Conservation (phyloP, 2,329 filamentous ascomycete species). For the Diaporthe amygdali region DNA sequence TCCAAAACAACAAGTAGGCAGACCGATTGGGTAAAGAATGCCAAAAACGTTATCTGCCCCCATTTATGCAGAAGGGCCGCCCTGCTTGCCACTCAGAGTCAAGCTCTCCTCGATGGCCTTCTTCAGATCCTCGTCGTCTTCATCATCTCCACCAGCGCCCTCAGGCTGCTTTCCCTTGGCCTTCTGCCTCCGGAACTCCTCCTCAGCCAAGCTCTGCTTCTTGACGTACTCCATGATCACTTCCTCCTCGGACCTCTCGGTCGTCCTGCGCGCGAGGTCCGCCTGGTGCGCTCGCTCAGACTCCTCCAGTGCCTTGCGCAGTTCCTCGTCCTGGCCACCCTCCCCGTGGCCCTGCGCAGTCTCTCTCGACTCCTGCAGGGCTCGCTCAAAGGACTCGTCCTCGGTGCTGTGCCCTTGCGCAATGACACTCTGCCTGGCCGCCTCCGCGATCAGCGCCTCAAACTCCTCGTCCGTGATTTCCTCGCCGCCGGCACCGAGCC, state of each 20-base stretch:
- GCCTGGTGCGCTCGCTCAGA: conserved; percentile 51
- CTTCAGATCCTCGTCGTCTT: conserved; percentile 61
- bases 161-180: conserved; percentile 40
- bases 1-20: background rate
- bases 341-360: conserved; percentile 30
- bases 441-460: conserved; percentile 60
- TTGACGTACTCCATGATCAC: conserved; percentile 78
- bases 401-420: conserved; percentile 30
- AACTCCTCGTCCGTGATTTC: conserved; percentile 64
- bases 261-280: conserved; percentile 41
- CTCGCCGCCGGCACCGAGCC: conserved; percentile 33
- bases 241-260: conserved; percentile 67
- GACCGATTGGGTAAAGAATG: background rate
- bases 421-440: conserved; percentile 57
- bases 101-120: conserved; percentile 62
- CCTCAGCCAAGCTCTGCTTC: conserved; percentile 76
- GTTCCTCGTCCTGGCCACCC: conserved; percentile 46
- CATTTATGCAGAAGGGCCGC: conserved; percentile 27
- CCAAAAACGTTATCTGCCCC: background rate
- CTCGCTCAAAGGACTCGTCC: conserved; percentile 45
- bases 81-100: conserved; percentile 40
- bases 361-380: conserved; percentile 45
- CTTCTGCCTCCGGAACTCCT: conserved; percentile 49
- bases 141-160: conserved; percentile 36
- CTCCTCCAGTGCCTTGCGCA: conserved; percentile 53